Evolutionary conservation across 257 asterid genomes (phyloP), one percentile per base, ranked within the genome.

Genomic region (Lavandula angustifolia): DNA sequence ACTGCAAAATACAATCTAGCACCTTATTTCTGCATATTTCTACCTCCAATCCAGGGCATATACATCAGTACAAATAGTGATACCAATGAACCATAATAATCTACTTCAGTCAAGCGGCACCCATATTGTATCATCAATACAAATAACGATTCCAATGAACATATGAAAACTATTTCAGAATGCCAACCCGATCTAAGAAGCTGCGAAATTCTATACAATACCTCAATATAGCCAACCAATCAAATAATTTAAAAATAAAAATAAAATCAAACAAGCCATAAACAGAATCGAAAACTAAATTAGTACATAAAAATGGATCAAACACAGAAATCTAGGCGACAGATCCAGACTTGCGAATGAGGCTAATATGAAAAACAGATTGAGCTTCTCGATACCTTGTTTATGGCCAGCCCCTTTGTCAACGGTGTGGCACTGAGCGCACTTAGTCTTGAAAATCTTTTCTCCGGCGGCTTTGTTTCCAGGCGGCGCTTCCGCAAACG

Each of bases 341-440:
- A 22, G 27, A 70, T 60, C 73, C 48, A 67, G 18, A 14, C 32
- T 50, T 7, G 12, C 69, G n/a, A 57, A 50, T 38, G 29, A 42
- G 54, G 4, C 17, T 11, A 11, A 34, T 16, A 11, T 7, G 11
- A 27, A 5, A 49, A 51, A 38, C 9, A 10, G 49, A 41, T 4
- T 38, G 44, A 50, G 48, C 4, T 60, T 5, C 33, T 12, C 3
- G 3, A n/a, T 47, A 88, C 96, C 95, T 82, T 88, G 96, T 69
- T 84, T 88, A 74, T 88, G 96, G 42, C 89, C 96, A 42, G 94
- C 85, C 17, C 95, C 96, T 79, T 88, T 84, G 0, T 80, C 96
- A 35, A 84, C 91, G 55, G 94, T 88, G 62, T 88, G 96, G 54
- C 96, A 88, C 77, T 88, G 96, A 61, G 96, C 95, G 48, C 96